A percentile compares a stretch with the other conserved stretches of the same genome.
Conservation (phyloP, 1,284 basidiomycete genomes). For the Fomitopsis palustris region DNA sequence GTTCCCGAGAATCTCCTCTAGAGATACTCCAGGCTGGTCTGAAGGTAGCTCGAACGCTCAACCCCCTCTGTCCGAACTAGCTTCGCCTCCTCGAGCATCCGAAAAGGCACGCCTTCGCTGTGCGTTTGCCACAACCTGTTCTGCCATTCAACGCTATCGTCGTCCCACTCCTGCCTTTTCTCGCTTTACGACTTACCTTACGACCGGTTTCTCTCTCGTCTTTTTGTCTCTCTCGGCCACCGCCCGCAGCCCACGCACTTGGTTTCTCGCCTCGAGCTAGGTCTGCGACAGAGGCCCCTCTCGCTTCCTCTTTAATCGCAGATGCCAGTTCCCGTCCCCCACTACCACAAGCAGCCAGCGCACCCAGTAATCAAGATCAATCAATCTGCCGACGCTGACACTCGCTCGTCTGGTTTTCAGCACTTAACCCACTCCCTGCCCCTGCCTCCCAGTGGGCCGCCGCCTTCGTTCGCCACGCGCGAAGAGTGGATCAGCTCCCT, state of each 20-base stretch:
- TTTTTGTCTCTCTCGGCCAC: constrained; percentile 12
- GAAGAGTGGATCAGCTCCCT: constrained; percentile 71
- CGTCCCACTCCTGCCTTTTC: constrained; percentile 31
- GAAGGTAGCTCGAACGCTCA: constrained; percentile 19
- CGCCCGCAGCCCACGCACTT: constrained; percentile 21
- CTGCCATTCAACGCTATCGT: constrained; percentile 25
- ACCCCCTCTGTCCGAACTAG: constrained; percentile 32
- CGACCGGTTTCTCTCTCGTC: constrained; percentile 37
- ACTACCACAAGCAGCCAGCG: constrained; percentile 48
- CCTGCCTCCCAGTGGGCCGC: constrained; percentile 53
- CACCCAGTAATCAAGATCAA: constrained; percentile 62
- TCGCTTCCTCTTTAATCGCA: constrained; percentile 44
- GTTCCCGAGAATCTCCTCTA: constrained; percentile 23
- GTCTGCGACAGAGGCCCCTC: constrained; percentile 20
- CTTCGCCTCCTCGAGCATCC: constrained; percentile 30
- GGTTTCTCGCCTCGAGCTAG: constrained; percentile 22
- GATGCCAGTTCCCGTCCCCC: constrained; percentile 82
- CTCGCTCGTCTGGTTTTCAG: constrained; percentile 42
- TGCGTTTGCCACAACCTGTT: constrained; percentile 66
- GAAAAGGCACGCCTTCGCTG: constrained; percentile 91
- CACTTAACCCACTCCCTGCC: constrained; percentile 55
- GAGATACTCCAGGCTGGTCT: constrained; percentile 27
- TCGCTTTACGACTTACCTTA: constrained; percentile 43
- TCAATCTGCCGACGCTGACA: constrained; percentile 38
- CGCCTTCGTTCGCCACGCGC: constrained; percentile 57